These are phyloP conservation scores for Tylopilus sp. DNA, from an alignment of 768 basidiomycete species.

Conservation along the genomic window DNA sequence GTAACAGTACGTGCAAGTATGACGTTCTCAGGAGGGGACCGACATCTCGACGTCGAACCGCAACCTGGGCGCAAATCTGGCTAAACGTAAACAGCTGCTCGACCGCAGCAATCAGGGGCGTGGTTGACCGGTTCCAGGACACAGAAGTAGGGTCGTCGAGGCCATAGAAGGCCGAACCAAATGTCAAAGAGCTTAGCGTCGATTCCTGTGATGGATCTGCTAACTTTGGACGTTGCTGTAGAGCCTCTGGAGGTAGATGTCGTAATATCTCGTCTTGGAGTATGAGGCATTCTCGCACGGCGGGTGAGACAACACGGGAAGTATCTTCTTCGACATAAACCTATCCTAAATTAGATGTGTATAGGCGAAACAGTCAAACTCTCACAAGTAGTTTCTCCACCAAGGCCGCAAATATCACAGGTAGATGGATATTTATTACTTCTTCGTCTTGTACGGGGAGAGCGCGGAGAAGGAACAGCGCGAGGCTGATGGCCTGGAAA, in stretches of 20 bases:
- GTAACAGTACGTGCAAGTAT: conserved; percentile 46
- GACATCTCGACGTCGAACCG: conserved; percentile 33
- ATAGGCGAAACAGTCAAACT: background rate
- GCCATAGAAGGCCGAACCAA: conserved; percentile 63
- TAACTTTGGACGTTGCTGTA: conserved; percentile 50
- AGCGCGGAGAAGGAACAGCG: conserved; percentile 66
- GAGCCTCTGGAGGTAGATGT: conserved; percentile 46
- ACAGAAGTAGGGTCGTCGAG: conserved; percentile 32
- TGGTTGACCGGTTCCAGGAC: conserved; percentile 24
- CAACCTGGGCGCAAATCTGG: conserved; percentile 39
- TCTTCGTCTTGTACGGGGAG: conserved; percentile 88
- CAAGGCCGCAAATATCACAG: conserved; percentile 69
- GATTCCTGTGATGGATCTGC: conserved; percentile 34
- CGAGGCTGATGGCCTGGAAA: conserved; percentile 60
- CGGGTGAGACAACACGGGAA: conserved; percentile 32
- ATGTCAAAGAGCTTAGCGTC: conserved; percentile 44
- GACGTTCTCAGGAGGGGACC: conserved; percentile 42
- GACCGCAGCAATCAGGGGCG: conserved; percentile 58
- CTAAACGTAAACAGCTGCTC: conserved; percentile 51
- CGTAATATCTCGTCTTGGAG: conserved; percentile 53
- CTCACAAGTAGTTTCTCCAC: conserved; percentile 63
- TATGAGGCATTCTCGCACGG: conserved; percentile 41
- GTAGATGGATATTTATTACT: conserved; percentile 73
- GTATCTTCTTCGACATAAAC: conserved; percentile 36
- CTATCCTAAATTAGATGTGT: conserved; percentile 22